A percentile compares a stretch with the other conserved stretches of the same genome.
phyloP scores from a whole-genome alignment of 1,284 basidiomycete genomes.

The Chalciporus piperatoides region DNA sequence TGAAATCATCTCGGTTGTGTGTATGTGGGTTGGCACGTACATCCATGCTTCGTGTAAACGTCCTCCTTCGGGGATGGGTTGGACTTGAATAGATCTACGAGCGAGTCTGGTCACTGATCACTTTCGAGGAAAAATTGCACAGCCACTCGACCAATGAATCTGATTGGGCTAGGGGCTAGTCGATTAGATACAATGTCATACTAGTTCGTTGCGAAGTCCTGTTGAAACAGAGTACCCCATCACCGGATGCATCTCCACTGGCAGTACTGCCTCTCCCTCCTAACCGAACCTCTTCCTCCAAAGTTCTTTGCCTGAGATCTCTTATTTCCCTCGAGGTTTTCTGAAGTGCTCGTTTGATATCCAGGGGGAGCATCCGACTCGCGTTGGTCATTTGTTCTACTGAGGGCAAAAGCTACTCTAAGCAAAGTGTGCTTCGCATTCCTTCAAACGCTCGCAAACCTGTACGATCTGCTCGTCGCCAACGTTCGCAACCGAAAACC shows the following conservation, averaged over 20 bases:
- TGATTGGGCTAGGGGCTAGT: too few species aligned
- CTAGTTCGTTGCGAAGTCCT: neutral
- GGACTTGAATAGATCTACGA: neutral
- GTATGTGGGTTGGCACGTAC: conserved; percentile 10
- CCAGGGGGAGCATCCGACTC: neutral
- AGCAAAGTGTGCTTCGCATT: conserved; percentile 34
- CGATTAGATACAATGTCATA: too few species aligned
- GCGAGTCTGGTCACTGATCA: neutral
- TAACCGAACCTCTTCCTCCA: neutral
- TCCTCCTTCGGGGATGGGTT: neutral
- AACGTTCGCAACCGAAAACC: conserved; percentile 84
- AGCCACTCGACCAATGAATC: conserved; percentile 2
- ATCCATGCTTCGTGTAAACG: conserved; percentile 14
- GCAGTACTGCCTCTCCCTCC: neutral
- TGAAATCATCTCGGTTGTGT: conserved; percentile 1
- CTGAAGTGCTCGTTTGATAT: neutral
- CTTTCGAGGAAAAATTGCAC: conserved; percentile 3
- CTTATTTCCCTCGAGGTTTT: neutral
- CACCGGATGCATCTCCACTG: too few species aligned
- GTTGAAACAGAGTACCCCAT: neutral
- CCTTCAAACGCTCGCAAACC: conserved; percentile 57
- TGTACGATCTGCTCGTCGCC: conserved; percentile 55
- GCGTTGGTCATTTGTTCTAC: neutral
- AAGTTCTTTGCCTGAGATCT: neutral
- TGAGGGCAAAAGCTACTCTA: conserved; percentile 4